These are phyloP conservation scores for Rhodotorula paludigena DNA, from an alignment of 768 basidiomycete species.

Conservation along the genomic window DNA sequence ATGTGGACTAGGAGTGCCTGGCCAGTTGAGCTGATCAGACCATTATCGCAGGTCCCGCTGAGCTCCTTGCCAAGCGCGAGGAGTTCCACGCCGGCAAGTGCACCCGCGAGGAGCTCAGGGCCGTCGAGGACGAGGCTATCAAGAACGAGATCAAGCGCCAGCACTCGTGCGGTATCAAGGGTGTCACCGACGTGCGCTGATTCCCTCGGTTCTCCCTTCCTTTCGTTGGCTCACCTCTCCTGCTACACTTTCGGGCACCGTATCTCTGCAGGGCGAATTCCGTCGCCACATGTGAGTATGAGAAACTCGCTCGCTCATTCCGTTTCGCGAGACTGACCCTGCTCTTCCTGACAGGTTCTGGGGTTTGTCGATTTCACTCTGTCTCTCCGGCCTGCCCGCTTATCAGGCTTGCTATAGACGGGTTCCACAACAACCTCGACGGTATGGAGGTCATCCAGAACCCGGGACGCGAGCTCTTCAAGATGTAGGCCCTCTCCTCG, in stretches of 20 bases:
- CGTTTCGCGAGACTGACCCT: too few species aligned
- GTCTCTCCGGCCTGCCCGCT: not conserved
- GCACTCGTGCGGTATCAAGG: conserved; percentile 27
- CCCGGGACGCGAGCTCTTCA: conserved; percentile 35
- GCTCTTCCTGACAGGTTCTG: not conserved
- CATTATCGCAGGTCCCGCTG: conserved; percentile 21
- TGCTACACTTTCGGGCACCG: too few species aligned
- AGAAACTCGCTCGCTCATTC: too few species aligned
- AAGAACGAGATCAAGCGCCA: conserved; percentile 33
- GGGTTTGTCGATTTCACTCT: conserved; percentile 11
- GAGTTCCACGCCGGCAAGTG: conserved; percentile 36
- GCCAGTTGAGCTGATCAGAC: too few species aligned
- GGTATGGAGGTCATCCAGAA: conserved; percentile 53
- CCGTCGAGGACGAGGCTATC: conserved; percentile 42
- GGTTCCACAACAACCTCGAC: conserved; percentile 63
- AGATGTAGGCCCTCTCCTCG: conserved; percentile 28
- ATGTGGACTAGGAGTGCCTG: not conserved
- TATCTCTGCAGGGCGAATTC: too few species aligned
- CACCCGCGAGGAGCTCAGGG: conserved; percentile 34
- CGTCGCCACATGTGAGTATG: conserved; percentile 27
- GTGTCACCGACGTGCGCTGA: conserved; percentile 41
- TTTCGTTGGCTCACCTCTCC: too few species aligned
- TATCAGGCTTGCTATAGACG: conserved; percentile 49
- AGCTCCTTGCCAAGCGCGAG: conserved; percentile 37
- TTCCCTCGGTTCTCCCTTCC: too few species aligned